Evolutionary conservation across 805 yeast genomes (phyloP).

Genomic region (Brettanomyces sp.): DNA sequence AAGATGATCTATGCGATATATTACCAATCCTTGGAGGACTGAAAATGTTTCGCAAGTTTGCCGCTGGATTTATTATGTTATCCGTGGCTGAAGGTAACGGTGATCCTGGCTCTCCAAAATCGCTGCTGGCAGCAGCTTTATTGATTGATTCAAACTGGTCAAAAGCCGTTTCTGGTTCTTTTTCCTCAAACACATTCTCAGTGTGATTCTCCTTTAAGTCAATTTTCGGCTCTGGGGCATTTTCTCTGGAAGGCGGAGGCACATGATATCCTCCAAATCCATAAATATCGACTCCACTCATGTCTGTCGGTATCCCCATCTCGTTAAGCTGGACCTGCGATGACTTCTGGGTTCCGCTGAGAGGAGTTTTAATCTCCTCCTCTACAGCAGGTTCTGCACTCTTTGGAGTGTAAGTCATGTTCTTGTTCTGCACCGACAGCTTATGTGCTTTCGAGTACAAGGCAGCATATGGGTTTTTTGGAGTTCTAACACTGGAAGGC

Average conservation of each 20-base stretch:
- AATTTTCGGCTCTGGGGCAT: conserved; percentile 1
- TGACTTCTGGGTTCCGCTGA: too few species aligned
- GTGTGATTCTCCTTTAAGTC: not conserved
- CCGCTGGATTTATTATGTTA: conserved; percentile 12
- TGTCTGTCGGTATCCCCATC: conserved; percentile 7
- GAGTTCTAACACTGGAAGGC: not conserved
- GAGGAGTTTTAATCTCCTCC: too few species aligned
- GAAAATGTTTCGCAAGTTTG: conserved; percentile 19
- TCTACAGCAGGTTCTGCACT: too few species aligned
- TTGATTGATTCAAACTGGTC: not conserved
- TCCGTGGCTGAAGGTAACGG: conserved; percentile 13
- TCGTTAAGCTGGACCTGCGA: conserved; percentile 1
- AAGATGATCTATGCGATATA: not conserved
- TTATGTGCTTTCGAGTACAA: not conserved
- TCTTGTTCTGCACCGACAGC: too few species aligned
- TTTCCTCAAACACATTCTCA: not conserved
- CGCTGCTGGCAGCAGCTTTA: not conserved
- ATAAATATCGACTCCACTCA: conserved; percentile 19
- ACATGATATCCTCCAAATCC: conserved; percentile 24
- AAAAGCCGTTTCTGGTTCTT: conserved; percentile 2
- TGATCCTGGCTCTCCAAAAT: not conserved
- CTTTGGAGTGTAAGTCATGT: too few species aligned
- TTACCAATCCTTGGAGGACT: conserved; percentile 18
- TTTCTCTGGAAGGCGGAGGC: conserved; percentile 9
- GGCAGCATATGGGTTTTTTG: conserved; percentile 1